phyloP scores from a whole-genome alignment of 345 rosid genomes.

The Alliaria petiolata region DNA sequence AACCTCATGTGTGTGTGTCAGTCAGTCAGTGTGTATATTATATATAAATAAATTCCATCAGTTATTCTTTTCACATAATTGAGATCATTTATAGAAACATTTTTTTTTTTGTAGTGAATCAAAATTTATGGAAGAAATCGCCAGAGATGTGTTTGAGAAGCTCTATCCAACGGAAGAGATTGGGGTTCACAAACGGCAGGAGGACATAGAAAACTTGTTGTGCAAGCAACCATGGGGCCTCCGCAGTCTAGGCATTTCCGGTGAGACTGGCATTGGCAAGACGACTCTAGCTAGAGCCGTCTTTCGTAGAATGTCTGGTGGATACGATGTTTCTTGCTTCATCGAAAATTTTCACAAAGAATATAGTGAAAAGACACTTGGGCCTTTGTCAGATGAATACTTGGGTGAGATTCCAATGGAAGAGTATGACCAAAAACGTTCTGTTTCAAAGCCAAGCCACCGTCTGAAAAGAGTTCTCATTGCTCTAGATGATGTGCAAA shows the following conservation, averaged over 20 bases:
- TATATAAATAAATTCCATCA: too few relatives aligned
- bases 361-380: background rate
- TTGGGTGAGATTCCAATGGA: background rate
- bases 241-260: conserved; percentile 1
- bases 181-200: background rate
- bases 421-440: background rate
- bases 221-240: conserved; percentile 16
- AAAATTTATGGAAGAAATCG: conserved; percentile 6
- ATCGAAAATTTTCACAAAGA: background rate
- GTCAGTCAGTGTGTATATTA: too few relatives aligned
- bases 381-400: background rate
- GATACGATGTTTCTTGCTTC: background rate
- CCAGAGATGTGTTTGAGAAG: background rate
- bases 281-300: background rate
- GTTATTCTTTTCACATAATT: too few relatives aligned
- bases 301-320: background rate
- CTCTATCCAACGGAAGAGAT: conserved; percentile 17
- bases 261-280: conserved; percentile 2
- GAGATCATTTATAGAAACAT: background rate
- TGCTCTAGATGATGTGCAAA: conserved; percentile 2
- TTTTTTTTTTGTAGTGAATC: background rate
- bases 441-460: background rate
- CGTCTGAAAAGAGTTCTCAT: conserved; percentile 10
- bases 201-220: background rate
- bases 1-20: too few relatives aligned